These are phyloP conservation scores for Gossypium laxum DNA, from an alignment of 441 rosid genomes.

Conservation along the genomic window DNA sequence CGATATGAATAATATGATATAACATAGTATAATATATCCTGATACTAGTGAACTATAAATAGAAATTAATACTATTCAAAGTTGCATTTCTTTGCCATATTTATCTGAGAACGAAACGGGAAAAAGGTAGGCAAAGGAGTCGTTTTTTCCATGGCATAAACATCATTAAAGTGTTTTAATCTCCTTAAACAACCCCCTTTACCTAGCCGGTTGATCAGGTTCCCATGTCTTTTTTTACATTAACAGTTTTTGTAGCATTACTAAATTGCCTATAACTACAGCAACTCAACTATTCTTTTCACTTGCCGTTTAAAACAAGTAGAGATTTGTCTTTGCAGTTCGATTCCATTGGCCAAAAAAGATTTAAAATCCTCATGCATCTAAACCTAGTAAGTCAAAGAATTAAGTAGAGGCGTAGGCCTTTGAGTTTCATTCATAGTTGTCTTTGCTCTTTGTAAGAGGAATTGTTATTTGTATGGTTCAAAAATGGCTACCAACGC, in stretches of 20 bases:
- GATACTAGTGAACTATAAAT: not conserved
- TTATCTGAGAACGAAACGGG: not conserved
- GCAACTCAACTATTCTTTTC: not conserved
- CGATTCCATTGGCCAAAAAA: not conserved
- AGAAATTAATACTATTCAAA: not conserved
- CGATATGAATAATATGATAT: not conserved
- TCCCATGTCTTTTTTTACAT: not conserved
- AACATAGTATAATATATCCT: not conserved
- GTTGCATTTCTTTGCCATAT: not conserved
- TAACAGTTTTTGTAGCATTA: not conserved
- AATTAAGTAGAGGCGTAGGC: not conserved
- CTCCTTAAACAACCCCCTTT: conserved; percentile 1
- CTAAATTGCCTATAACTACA: not conserved
- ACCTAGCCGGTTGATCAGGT: not conserved
- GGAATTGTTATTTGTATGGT: not conserved
- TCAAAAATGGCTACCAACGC: conserved; percentile 6
- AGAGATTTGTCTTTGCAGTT: not conserved
- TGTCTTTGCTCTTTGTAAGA: not conserved
- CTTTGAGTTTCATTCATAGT: not conserved
- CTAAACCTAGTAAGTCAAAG: not conserved
- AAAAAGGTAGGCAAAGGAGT: not conserved
- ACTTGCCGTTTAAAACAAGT: too few relatives aligned
- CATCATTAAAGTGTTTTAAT: not conserved
- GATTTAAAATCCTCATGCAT: not conserved
- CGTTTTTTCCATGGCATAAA: not conserved